These are phyloP conservation scores for Auriscalpium orientale DNA, from an alignment of 768 basidiomycete species.

Conservation along the genomic window DNA sequence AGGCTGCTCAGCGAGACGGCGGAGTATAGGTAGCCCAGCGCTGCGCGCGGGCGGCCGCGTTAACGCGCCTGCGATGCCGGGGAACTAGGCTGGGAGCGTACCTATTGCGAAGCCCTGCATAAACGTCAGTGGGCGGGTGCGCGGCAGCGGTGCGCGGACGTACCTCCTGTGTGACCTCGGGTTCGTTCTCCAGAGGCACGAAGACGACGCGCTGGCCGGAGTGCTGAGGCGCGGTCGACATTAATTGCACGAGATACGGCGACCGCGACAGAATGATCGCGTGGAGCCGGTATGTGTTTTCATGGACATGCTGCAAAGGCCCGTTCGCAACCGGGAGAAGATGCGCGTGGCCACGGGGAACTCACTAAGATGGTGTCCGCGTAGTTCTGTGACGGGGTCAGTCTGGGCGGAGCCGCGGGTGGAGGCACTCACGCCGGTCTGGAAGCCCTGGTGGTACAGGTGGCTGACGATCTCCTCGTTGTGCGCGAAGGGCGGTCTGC, in stretches of 20 bases:
- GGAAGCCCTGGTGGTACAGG: constrained; percentile 73
- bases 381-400: constrained; percentile 46
- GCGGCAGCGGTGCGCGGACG: constrained; percentile 19
- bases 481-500: background rate
- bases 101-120: constrained; percentile 3
- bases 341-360: constrained; percentile 12
- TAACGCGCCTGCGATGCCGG: too few species aligned
- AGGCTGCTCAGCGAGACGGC: constrained; percentile 61
- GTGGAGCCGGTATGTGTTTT: constrained; percentile 71
- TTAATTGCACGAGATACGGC: constrained; percentile 80
- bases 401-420: background rate
- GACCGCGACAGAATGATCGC: constrained; percentile 83
- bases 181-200: constrained; percentile 69
- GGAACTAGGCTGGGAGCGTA: background rate
- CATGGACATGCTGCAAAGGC: constrained; percentile 55
- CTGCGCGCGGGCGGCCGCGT: constrained; percentile 17
- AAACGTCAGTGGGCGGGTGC: background rate
- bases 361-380: constrained; percentile 74
- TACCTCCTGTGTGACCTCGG: constrained; percentile 81
- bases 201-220: constrained; percentile 63
- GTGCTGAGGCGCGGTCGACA: constrained; percentile 71
- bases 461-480: constrained; percentile 63
- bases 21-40: constrained; percentile 77
- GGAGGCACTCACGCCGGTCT: constrained; percentile 59
- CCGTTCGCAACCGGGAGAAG: background rate